Evolutionary conservation across 2,329 filamentous ascomycete species (phyloP), one percentile per base, ranked within the genome.

Genomic region (Acrocalymma vagum): DNA sequence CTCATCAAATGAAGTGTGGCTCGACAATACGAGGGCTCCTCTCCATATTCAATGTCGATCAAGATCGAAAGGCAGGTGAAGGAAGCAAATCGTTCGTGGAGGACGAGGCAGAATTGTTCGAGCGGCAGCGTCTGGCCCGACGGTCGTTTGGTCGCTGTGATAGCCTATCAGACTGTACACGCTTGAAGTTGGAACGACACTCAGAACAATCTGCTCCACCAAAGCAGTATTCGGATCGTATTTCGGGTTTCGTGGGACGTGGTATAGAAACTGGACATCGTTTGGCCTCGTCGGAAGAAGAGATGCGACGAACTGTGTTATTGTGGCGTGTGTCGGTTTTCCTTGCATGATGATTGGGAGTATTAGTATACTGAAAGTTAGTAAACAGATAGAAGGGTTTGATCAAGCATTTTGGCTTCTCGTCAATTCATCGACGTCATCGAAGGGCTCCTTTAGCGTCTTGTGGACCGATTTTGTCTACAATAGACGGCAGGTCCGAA

Each of bases 1-100:
- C 40, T 72, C 67, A 29, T 72, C 69, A 29, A 72, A 72, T 6
- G 61, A 59, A 6, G 55, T 62, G 28, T 72, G 69, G 45, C 62
- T 67, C 6, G 67, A 57, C 8, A 72, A 48, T 9, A 70, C 60
- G 24, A 67, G 51, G 1, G 57, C 55, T 14, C 56, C 57, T 33
- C 44, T 52, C 28, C 56, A 55, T 20, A 68, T 49, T 18, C 51
- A 53, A 13, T 53, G 50, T 10, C 62, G 54, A 27, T 64, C 58
- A 26, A 69, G 62, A 4, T 45, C 47, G 43, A 62, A 67, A 5
- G 65, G 65, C 9, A 62, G 56, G 22, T 69, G 63, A 9, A 69
- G 56, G 38, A 66, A 67, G 44, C 58, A 64, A 32, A 67, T 30
- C 10, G 63, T 65, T 32, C 58, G 49, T 18, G 56, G 62, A 6